phyloP scores from a whole-genome alignment of 768 basidiomycete genomes.

The Collybia mongolica region DNA sequence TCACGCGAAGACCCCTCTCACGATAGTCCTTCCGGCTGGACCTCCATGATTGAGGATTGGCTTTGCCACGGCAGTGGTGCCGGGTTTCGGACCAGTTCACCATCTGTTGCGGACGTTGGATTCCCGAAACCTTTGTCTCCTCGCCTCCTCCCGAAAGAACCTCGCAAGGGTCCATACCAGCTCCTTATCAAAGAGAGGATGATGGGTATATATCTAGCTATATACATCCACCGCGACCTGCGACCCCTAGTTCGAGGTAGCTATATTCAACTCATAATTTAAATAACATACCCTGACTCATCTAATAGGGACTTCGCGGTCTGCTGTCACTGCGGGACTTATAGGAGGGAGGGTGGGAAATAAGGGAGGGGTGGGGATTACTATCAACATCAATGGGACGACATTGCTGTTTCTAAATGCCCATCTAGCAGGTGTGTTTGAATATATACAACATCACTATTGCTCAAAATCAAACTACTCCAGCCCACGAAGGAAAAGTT shows the following conservation, averaged over 20 bases:
- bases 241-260: slow-evolving; percentile 60
- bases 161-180: slow-evolving; percentile 73
- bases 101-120: slow-evolving; percentile 42
- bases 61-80: slow-evolving; percentile 46
- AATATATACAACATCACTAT: neutral
- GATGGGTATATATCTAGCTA: slow-evolving; percentile 83
- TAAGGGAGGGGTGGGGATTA: slow-evolving; percentile 92
- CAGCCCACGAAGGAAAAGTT: slow-evolving; percentile 76
- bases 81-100: slow-evolving; percentile 24
- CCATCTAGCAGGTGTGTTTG: slow-evolving; percentile 73
- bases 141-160: slow-evolving; percentile 37
- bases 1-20: slow-evolving; percentile 33
- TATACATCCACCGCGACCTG: slow-evolving; percentile 76
- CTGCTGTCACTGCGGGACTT: slow-evolving; percentile 84
- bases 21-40: slow-evolving; percentile 60
- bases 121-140: slow-evolving; percentile 40
- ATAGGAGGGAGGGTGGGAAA: slow-evolving; percentile 92
- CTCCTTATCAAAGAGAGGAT: slow-evolving; percentile 86
- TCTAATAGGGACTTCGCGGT: slow-evolving; percentile 65
- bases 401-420: slow-evolving; percentile 89
- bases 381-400: slow-evolving; percentile 76
- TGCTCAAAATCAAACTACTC: neutral
- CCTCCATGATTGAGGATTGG: slow-evolving; percentile 75
- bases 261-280: slow-evolving; percentile 2
- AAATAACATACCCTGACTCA: slow-evolving; percentile 6